Base-by-base conservation (phyloP, 371 early-diverging fungal species). In the Cokeromyces recurvatus region DNA sequence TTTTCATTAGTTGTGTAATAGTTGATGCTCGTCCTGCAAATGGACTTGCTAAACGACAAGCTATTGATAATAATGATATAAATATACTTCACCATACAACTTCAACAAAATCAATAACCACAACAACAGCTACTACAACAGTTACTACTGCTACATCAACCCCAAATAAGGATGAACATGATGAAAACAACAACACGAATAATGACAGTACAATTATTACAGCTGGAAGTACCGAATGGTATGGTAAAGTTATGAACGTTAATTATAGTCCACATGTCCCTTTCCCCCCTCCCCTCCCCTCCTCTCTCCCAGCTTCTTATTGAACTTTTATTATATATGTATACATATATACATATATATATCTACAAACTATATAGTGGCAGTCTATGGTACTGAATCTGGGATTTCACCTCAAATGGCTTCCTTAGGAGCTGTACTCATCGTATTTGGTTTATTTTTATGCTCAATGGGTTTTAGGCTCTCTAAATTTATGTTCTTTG, bases 361-460 rank as follows among this genome's bases (percentile, higher is more conserved):
- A n/a, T n/a, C n/a, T n/a, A n/a, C n/a, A n/a, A n/a, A n/a, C n/a
- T n/a, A n/a, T n/a, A 32, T 53, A 59, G 59, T 14, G 16, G 54
- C 59, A 16, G 54, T 59, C 2, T 59, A 59, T 32, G 59, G 59
- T 2, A 32, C 49, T 24, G 49, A 50, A 38, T 23, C 46, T 31
- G 54, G 46, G 14, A 54, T 66, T 2, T 55, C 64, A 3, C 44
- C 64, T 14, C 40, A 51, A 32, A 57, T 61, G 49, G 62, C 57
- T 17, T 41, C 59, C 7, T 35, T 56, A 2, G 71, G 62, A 14
- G 62, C 59, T 17, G 38, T 62, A 2, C 42, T 70, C 29, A 57
- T 70, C 27, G 55, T 52, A 4, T 32, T 56, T 2, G 66, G 64
- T 14, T 24, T 66, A 2, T 70, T 58, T 40, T 54, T 70, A 22